Base-by-base conservation (phyloP, 805 yeast species). In the Kluyveromyces starmeri region DNA sequence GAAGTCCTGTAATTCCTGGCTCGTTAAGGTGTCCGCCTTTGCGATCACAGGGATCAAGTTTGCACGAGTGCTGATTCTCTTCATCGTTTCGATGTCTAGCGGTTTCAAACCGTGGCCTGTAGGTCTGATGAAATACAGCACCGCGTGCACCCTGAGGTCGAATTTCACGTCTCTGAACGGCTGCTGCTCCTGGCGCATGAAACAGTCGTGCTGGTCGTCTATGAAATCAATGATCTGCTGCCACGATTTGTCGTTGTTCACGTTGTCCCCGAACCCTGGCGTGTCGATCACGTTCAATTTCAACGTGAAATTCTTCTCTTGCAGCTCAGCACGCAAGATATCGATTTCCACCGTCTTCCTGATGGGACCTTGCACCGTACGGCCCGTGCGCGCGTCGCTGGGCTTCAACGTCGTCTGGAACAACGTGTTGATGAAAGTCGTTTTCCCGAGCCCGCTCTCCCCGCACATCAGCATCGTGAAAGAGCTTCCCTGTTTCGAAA, bases 191-290 rank as follows among this genome's bases (percentile, higher is more conserved):
- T 83, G 95, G 56, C 82, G 82, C 89, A 86, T 81, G 56, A 63
- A 85, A 16, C 81, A 70, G 51, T 80, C 86, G 53, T 84, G 92
- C 64, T 86, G 96, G 54, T 84, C 94, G 58, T 86, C 95, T 43
- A 88, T 75, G 58, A 84, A 88, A 58, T 84, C 94, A 41, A 82
- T 68, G 47, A 85, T 72, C 24, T 95, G 85, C 40, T 78, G 79
- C 94, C 95, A 85, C 28, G 92, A 70, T 55, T 81, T 79, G 50
- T 70, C 71, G 62, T 86, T 88, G 64, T 86, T 81, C 44, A 85
- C 81, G 56, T 80, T 82, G 55, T 84, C 94, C 41, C 96, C 96
- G 56, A 85, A 84, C 1, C 96, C 96, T 7, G 95, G 95, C 2
- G 96, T 84, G 59, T 86, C 96, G 48, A 88, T 76, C 38, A 88